Percentiles rank a stretch among this genome's conserved stretches.
phyloP scores from a whole-genome alignment of 1,284 basidiomycete species.

The Kwoniella shivajii region DNA sequence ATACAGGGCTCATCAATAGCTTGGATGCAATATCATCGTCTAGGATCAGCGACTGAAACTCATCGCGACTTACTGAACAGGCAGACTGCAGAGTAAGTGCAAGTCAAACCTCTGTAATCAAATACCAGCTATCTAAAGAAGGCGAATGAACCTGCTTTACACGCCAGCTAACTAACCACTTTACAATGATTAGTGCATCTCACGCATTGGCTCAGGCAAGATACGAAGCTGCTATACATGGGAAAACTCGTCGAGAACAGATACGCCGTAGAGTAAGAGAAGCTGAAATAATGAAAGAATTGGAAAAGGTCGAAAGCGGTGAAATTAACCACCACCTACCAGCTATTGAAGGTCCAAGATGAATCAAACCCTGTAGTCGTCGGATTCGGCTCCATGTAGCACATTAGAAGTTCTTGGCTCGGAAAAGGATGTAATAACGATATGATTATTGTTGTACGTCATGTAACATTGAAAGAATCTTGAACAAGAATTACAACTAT shows the following conservation, averaged over 20 bases:
- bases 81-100: constrained; percentile 45
- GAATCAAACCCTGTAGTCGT: too few species aligned
- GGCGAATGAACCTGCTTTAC: too few species aligned
- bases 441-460: too few species aligned
- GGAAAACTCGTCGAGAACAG: constrained; percentile 46
- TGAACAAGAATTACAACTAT: too few species aligned
- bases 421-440: too few species aligned
- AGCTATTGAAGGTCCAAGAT: background rate
- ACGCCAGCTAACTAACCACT: too few species aligned
- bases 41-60: constrained; percentile 28
- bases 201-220: constrained; percentile 48
- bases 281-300: constrained; percentile 40
- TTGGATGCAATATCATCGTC: constrained; percentile 37
- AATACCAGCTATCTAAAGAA: too few species aligned
- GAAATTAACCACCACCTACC: constrained; percentile 4
- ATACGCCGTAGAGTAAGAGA: constrained; percentile 48
- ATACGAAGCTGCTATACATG: constrained; percentile 46
- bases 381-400: too few species aligned
- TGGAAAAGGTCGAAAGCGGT: constrained; percentile 41
- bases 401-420: too few species aligned
- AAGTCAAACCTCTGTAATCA: background rate
- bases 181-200: constrained; percentile 52
- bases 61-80: constrained; percentile 35
- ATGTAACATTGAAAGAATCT: too few species aligned
- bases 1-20: constrained; percentile 24